phyloP scores from a whole-genome alignment of 2,329 filamentous ascomycete genomes.

The Pochonia chlamydosporia region DNA sequence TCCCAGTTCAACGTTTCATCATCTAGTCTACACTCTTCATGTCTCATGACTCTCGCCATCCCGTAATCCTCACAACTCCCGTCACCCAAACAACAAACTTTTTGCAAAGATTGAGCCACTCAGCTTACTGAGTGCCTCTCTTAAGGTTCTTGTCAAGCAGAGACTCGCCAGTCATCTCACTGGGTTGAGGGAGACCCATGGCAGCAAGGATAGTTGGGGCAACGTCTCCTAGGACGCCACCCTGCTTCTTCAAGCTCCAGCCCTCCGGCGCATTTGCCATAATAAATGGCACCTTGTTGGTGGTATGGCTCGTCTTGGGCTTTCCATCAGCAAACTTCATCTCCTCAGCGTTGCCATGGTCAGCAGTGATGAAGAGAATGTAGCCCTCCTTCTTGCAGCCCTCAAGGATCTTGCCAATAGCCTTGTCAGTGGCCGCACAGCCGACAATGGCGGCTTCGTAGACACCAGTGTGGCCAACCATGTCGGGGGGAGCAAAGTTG shows the following conservation, averaged over 20 bases:
- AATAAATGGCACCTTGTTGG: constrained; percentile 94
- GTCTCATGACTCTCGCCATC: constrained; percentile 1
- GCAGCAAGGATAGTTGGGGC: constrained; percentile 86
- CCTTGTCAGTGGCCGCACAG: constrained; percentile 82
- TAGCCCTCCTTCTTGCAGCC: constrained; percentile 92
- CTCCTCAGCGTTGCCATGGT: constrained; percentile 98
- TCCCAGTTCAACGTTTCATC: background rate
- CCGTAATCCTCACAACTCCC: constrained; percentile 4
- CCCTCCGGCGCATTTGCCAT: constrained; percentile 94
- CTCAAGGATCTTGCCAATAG: constrained; percentile 88
- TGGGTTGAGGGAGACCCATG: constrained; percentile 87
- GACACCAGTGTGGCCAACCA: constrained; percentile 98
- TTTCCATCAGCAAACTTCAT: constrained; percentile 96
- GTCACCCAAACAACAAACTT: constrained; percentile 5
- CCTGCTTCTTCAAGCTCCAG: constrained; percentile 77
- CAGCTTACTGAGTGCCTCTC: constrained; percentile 21
- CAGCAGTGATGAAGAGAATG: constrained; percentile 88
- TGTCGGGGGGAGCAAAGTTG: constrained; percentile 98
- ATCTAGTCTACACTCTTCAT: constrained; percentile 5
- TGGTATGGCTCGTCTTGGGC: constrained; percentile 96
- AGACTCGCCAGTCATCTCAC: constrained; percentile 86
- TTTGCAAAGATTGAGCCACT: constrained; percentile 12
- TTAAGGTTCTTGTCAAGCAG: constrained; percentile 68
- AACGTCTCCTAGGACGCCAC: constrained; percentile 92
- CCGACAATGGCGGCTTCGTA: constrained; percentile 90